Evolutionary conservation across 1,139 yeast genomes (phyloP).

Genomic region (Geotrichum restrictum): DNA sequence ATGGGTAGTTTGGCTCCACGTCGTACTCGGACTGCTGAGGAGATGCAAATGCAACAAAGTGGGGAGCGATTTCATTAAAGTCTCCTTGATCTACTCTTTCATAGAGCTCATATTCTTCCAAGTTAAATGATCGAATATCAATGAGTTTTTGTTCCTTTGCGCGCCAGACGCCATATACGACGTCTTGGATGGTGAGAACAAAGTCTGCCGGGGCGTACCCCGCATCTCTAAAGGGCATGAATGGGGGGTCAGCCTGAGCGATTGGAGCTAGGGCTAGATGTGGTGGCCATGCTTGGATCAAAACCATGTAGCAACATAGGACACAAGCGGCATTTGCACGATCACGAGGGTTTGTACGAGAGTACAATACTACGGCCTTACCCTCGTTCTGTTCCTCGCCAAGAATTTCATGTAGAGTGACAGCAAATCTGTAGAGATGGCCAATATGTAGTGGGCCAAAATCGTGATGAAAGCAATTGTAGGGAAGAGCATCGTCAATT

Average conservation of each 20-base stretch:
- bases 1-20: slow-evolving; percentile 38
- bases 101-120: slow-evolving; percentile 87
- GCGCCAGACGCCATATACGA: slow-evolving; percentile 94
- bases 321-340: slow-evolving; percentile 96
- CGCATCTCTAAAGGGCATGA: slow-evolving; percentile 93
- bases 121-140: slow-evolving; percentile 80
- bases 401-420: slow-evolving; percentile 81
- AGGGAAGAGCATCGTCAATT: slow-evolving; percentile 85
- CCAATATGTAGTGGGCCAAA: slow-evolving; percentile 96
- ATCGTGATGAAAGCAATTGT: slow-evolving; percentile 91
- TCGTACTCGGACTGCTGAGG: slow-evolving; percentile 69
- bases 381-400: slow-evolving; percentile 84
- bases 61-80: slow-evolving; percentile 84
- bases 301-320: slow-evolving; percentile 88
- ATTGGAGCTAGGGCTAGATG: slow-evolving; percentile 95
- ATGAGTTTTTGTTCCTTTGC: slow-evolving; percentile 90
- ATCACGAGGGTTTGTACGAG: slow-evolving; percentile 73
- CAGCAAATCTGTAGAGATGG: slow-evolving; percentile 90
- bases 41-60: slow-evolving; percentile 95
- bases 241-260: slow-evolving; percentile 87
- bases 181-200: slow-evolving; percentile 87
- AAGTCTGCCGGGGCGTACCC: slow-evolving; percentile 95
- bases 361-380: slow-evolving; percentile 86
- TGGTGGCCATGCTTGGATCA: slow-evolving; percentile 97
- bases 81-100: slow-evolving; percentile 97